Conservation (phyloP, 352 stramenopile species). For the Phytophthora litchii region DNA sequence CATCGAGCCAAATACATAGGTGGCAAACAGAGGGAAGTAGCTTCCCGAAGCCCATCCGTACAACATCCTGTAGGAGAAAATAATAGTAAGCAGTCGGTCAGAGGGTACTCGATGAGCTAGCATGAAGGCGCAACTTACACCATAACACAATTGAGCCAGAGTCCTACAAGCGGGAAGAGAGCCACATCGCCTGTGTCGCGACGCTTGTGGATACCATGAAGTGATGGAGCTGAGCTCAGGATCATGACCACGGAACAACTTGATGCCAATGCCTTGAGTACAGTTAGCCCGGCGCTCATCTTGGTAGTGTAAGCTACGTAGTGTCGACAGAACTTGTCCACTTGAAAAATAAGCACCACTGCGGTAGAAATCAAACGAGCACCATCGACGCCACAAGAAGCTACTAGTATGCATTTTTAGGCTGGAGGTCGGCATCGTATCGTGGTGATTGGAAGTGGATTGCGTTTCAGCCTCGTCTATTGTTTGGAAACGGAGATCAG, state of each 20-base stretch:
- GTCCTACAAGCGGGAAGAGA: conserved; percentile 34
- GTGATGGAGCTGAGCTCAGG: conserved; percentile 32
- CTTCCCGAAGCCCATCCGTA: conserved; percentile 32
- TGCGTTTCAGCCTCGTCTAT: conserved; percentile 19
- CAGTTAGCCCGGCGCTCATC: conserved; percentile 27
- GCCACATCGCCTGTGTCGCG: conserved; percentile 31
- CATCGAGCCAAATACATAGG: conserved; percentile 31
- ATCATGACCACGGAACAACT: conserved; percentile 43
- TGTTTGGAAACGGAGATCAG: conserved; percentile 5
- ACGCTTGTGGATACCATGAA: conserved; percentile 42
- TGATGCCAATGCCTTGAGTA: conserved; percentile 41
- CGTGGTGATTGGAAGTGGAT: conserved; percentile 21
- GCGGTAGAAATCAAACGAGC: background rate
- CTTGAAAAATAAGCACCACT: conserved; percentile 9
- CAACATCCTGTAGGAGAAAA: conserved; percentile 24
- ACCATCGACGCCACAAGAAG: too few relatives aligned
- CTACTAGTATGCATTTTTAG: conserved; percentile 18
- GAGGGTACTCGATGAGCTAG: background rate
- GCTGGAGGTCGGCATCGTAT: conserved; percentile 7
- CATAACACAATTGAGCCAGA: conserved; percentile 43
- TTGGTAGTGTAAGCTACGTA: background rate
- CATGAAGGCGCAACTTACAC: conserved; percentile 19
- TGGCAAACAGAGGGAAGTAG: conserved; percentile 44
- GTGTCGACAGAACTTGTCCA: background rate
- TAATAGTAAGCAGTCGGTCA: background rate